Base-by-base conservation (phyloP, 2,329 filamentous ascomycete genomes). In the Xylariaceae sp. region DNA sequence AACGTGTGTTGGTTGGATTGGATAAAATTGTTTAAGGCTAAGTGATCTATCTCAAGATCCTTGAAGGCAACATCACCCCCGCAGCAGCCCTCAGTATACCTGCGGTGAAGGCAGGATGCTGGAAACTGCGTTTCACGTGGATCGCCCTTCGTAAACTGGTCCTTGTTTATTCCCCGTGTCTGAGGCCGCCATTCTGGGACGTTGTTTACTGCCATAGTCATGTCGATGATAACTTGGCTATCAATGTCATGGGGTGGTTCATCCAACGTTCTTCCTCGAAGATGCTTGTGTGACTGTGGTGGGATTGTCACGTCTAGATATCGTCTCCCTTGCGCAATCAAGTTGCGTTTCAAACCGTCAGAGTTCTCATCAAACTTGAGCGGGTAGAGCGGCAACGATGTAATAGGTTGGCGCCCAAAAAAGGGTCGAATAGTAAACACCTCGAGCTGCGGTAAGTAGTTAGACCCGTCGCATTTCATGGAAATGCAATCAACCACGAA, bases 201-300 rank as follows among this genome's bases (percentile, higher is more conserved):
- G 6, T 31, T 28, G 9, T 19, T 51, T 6, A 56, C 4, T 2
- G 53, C 53, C 53, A 45, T 56, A n/a, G 5, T 50, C 39, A 37
- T 50, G 34, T 56, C 53, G 12, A 56, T 49, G 11, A 56, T 56
- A 9, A 56, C 53, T 23, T 50, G 45, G 2, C 37, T 39, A 17
- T 56, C 53, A 17, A 56, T 44, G 7, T 56, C 46, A 37, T 56
- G 45, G 26, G 53, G 16, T 23, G 53, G 53, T 24, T 50, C 53
- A 28, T 46, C 46, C 23, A 56, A 9, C 1, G 53, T 56, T 12
- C 40, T 45, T 19, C 53, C 53, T 6, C 7, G 26, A 9, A 51
- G 26, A 19, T 56, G 39, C n/a, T 28, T 45, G 46, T 56, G 53
- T 23, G 46, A 45, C 8, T 31, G 17, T 3, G 53, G 17, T 24